Evolutionary conservation across 2,329 filamentous ascomycete species (phyloP), one percentile per base, ranked within the genome.

Genomic region (Pseudovirgaria hyperparasitica): DNA sequence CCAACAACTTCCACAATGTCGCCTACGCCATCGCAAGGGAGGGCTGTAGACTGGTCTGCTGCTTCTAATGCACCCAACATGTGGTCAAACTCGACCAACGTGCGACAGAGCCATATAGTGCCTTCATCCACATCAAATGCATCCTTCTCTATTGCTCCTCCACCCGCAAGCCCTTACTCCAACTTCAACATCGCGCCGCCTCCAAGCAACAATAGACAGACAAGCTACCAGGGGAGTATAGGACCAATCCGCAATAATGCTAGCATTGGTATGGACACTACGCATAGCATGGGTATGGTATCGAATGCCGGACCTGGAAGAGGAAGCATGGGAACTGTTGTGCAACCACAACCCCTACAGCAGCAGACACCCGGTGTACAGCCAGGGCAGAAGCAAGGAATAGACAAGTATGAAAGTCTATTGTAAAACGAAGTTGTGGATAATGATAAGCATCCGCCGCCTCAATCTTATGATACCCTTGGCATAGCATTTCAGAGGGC

Each of bases 351-450:
- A 19, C 41, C 46, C 34, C 39, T 41, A 27, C 25, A 33, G 29
- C 40, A 38, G 33, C 33, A 27, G 28, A 18, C n/a, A 26, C 12
- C 6, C 11, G 27, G 20, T 14, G 19, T 5, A n/a, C 10, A 19
- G 24, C 23, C n/a, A 7, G n/a, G 25, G 13, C 32, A 36, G 31
- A 64, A 62, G 40, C 62, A 64, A 5, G 72, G 73, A 0, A 55
- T 79, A 52, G 72, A 76, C 50, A 75, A 73, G 54, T 80, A 78
- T 37, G 67, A 75, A 49, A 79, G 75, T 54, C 46, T 80, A 38
- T 50, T 79, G 39, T 78, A 16, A 23, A 20, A n/a, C n/a, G 19
- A 20, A n/a, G 19, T 20, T 20, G 19, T 20, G n/a, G 19, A 20
- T 9, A 9, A 20, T n/a, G 19, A 20, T 20, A 9, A 20, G n/a